These are phyloP conservation scores for Serendipita vermifera DNA, from an alignment of 768 basidiomycete genomes.

Conservation along the genomic window DNA sequence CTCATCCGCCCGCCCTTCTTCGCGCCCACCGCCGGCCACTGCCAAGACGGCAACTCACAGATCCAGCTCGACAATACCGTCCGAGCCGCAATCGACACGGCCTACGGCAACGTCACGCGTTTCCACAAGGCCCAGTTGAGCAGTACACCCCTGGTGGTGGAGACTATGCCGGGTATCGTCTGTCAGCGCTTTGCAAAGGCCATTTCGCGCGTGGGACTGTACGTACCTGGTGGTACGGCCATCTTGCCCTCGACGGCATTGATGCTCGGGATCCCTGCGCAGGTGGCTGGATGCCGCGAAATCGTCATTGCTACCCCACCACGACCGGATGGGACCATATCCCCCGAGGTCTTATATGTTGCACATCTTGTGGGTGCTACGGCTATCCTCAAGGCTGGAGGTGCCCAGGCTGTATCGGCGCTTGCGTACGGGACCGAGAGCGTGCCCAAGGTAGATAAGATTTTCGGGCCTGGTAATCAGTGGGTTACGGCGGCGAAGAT, in stretches of 20 bases:
- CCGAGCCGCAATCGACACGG: conserved; percentile 70
- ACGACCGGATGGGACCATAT: conserved; percentile 73
- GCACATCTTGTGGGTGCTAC: conserved; percentile 84
- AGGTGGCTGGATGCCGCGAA: conserved; percentile 87
- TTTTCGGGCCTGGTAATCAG: conserved; percentile 98
- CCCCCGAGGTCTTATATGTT: conserved; percentile 95
- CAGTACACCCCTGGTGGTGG: conserved; percentile 57
- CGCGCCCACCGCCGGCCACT: conserved; percentile 32
- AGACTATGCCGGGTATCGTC: conserved; percentile 96
- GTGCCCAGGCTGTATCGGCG: conserved; percentile 91
- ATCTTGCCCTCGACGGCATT: conserved; percentile 91
- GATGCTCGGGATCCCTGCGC: conserved; percentile 96
- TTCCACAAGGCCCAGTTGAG: conserved; percentile 88
- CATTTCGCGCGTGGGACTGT: conserved; percentile 91
- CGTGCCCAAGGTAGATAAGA: conserved; percentile 97
- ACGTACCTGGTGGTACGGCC: conserved; percentile 95
- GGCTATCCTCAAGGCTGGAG: conserved; percentile 85
- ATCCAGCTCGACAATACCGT: conserved; percentile 52
- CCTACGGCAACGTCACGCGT: conserved; percentile 80
- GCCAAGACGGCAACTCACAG: neutral
- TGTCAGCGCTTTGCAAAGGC: conserved; percentile 91
- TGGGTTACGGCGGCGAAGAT: conserved; percentile 99
- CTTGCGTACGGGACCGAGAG: conserved; percentile 93
- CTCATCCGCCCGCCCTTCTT: conserved; percentile 65
- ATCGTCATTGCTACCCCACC: conserved; percentile 97